Evolutionary conservation across 805 yeast genomes (phyloP), one percentile per base, ranked within the genome.

Genomic region (Candida manassasensis): DNA sequence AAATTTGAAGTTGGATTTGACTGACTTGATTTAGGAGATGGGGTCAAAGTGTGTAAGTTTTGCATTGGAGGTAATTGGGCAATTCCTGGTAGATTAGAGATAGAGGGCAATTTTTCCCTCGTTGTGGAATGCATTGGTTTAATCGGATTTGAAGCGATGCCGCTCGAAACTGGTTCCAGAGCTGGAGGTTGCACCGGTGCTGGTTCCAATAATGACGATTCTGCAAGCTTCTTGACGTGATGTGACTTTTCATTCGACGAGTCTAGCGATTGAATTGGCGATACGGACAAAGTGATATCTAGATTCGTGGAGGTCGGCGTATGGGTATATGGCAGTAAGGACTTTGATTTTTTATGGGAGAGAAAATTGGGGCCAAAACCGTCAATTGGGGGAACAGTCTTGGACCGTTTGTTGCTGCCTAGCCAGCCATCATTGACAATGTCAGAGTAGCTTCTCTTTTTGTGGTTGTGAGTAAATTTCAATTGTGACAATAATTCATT

Each of bases 341-440:
- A 19, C 14, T 16, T 29, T 18, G 32, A 17, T 18, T 32, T 19
- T 24, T 28, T 27, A 6, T 11, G 16, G 11, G 7, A 8, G 19
- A 18, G 9, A 16, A 19, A 29, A 8, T n/a, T 63, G 67, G 8
- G 65, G 63, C 12, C 69, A 64, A 19, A 19, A 24, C 6, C 27
- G 12, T 24, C 12, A 24, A 11, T 11, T 9, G 73, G 69, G 21
- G 74, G 73, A 3, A 73, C 73, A 7, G 73, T 67, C 47, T 64
- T 56, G n/a, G 71, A 57, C 33, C 70, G 52, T 46, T 69, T 69
- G 34, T 41, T 25, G 29, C 27, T 35, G 41, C 41, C 8, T 14
- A 26, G 7, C 8, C 14, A 17, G 4, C 26, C 19, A 29, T 37
- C 38, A 17, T 16, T 13, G 22, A 31, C 19, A 24, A 33, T 28